These are phyloP conservation scores for Oryza nivara DNA, from an alignment of 176 grass and related monocot genomes.

Conservation along the genomic window DNA sequence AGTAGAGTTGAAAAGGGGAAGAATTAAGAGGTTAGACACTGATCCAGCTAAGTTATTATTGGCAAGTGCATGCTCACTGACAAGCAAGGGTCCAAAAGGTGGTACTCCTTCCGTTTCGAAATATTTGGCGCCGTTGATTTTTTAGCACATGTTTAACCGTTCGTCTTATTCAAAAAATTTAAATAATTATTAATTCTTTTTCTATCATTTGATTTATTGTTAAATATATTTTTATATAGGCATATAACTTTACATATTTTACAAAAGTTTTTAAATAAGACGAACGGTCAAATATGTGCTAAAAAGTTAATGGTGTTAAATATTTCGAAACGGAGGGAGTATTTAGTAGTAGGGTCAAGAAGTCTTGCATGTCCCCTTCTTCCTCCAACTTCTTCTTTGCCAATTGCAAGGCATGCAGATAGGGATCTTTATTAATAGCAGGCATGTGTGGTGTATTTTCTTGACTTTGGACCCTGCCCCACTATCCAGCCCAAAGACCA, in stretches of 20 bases:
- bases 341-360: not conserved
- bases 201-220: too few species aligned
- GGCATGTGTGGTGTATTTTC: constrained; percentile 26
- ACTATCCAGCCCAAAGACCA: constrained; percentile 29
- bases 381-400: not conserved
- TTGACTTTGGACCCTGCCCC: constrained; percentile 13
- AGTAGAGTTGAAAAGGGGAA: not conserved
- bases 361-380: constrained; percentile 2
- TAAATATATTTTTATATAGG: too few species aligned
- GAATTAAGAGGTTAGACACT: not conserved
- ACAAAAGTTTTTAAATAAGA: too few species aligned
- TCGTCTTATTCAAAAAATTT: too few species aligned
- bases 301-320: too few species aligned
- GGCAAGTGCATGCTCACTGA: not conserved
- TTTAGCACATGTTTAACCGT: too few species aligned
- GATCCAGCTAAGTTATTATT: not conserved
- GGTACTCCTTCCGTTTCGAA: not conserved
- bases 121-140: too few species aligned
- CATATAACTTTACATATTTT: too few species aligned
- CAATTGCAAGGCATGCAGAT: not conserved
- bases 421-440: not conserved
- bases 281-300: too few species aligned
- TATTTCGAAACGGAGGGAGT: too few species aligned
- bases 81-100: constrained; percentile 24
- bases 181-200: too few species aligned